Evolutionary conservation across 352 stramenopile genomes (phyloP).

Genomic region (Phytophthora macrochlamydospora): DNA sequence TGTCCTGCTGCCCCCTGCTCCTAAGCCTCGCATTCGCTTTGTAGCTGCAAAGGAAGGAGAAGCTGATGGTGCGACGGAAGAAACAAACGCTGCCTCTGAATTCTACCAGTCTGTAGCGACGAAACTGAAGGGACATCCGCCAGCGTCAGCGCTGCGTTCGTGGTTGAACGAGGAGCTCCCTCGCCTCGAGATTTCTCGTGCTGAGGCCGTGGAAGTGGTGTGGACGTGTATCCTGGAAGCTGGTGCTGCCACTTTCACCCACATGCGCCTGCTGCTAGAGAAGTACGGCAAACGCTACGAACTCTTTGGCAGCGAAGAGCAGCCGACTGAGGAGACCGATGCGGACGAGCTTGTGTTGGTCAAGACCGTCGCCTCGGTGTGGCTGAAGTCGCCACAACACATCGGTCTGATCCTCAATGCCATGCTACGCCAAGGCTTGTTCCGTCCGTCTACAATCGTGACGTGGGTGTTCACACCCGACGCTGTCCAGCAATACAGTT

Average conservation of each 20-base stretch:
- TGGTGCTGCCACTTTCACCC: conserved; percentile 81
- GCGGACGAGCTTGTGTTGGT: conserved; percentile 62
- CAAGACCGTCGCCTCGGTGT: conserved; percentile 73
- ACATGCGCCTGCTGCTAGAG: conserved; percentile 79
- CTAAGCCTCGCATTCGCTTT: conserved; percentile 75
- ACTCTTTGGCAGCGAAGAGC: conserved; percentile 50
- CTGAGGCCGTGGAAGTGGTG: conserved; percentile 70
- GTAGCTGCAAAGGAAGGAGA: conserved; percentile 32
- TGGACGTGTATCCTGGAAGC: conserved; percentile 81
- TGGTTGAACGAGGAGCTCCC: conserved; percentile 70
- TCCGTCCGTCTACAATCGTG: conserved; percentile 72
- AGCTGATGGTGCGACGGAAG: conserved; percentile 3
- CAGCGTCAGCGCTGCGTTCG: conserved; percentile 45
- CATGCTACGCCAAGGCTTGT: conserved; percentile 74
- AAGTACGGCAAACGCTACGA: conserved; percentile 70
- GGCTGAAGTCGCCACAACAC: conserved; percentile 85
- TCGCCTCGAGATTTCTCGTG: conserved; percentile 44
- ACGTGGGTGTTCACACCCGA: conserved; percentile 84
- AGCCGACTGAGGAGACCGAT: conserved; percentile 25
- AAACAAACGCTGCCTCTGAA: conserved; percentile 27
- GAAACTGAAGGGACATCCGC: conserved; percentile 79
- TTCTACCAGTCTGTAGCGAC: conserved; percentile 65
- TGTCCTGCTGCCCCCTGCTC: conserved; percentile 71
- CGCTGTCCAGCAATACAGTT: conserved; percentile 87
- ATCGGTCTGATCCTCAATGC: conserved; percentile 82